Base-by-base conservation (phyloP, 805 yeast genomes). In the Diddensiella santjacobensis region DNA sequence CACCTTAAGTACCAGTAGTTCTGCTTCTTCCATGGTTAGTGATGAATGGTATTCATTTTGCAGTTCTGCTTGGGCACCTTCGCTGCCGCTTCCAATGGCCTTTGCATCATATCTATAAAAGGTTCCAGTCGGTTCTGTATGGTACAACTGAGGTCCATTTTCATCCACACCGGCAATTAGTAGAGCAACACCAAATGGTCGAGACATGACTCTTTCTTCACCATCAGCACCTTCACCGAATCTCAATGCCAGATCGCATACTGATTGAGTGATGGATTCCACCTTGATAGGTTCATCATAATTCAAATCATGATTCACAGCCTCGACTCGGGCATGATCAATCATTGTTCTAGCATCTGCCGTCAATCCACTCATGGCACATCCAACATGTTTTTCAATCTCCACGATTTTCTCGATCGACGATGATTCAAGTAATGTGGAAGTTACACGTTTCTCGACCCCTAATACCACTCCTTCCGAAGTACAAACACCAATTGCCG, bases 81-180 rank as follows among this genome's bases (percentile, higher is more conserved):
- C 99, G 13, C 96, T 86, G 18, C 99, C 99, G 1, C 96, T 87
- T 11, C 99, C 99, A 61, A 95, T 93, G 10, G 99, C 99, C 71
- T 93, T 95, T 23, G 99, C 99, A 62, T 93, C 96, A 66, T 93
- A 93, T 69, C 93, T 81, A 71, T 93, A 95, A 61, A 89, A 93
- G 1, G 99, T 93, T 50, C 99, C 99, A 11, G 96, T 87, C 35
- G 99, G 99, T 70, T 93, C 99, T n/a, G 98, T 96, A 67, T 93
- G 97, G 66, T 87, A 70, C 59, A 93, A 77, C 68, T 93, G 99
- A 41, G 96, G 96, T 0, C 99, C 99, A 62, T 87, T 83, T 59
- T 87, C 95, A 71, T 93, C 99, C 58, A 82, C 77, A 44, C 99
- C 99, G 3, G 98, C 99, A 62, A 93, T 84, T 61, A 93, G 77